phyloP scores from a whole-genome alignment of 306 rosid genomes.

The Lathyrus tuberosus region DNA sequence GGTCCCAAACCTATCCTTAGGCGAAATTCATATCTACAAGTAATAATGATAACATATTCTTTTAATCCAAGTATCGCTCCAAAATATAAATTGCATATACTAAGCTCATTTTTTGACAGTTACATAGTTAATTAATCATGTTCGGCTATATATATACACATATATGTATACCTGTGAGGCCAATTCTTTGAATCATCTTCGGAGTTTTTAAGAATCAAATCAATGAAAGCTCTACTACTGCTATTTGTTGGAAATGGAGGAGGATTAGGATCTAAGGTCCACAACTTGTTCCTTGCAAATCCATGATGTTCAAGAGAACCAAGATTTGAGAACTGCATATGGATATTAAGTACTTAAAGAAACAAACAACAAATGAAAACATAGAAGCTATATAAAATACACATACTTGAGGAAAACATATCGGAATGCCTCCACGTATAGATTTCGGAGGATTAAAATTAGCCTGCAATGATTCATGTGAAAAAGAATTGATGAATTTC shows the following conservation, averaged over 20 bases:
- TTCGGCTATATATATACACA: no score
- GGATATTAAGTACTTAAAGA: constrained; percentile 17
- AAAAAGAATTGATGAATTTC: background rate
- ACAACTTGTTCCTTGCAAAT: constrained; percentile 73
- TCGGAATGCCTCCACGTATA: constrained; percentile 81
- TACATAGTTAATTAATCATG: background rate
- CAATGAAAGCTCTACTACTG: constrained; percentile 56
- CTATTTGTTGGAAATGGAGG: constrained; percentile 60
- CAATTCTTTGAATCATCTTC: constrained; percentile 67
- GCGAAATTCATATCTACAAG: constrained; percentile 73
- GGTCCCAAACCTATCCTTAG: constrained; percentile 68
- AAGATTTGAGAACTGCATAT: constrained; percentile 60
- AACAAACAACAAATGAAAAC: background rate
- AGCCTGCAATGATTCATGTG: constrained; percentile 53
- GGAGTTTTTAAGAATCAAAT: constrained; percentile 66
- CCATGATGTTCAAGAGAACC: constrained; percentile 77
- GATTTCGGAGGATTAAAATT: constrained; percentile 69
- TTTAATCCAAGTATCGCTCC: no score
- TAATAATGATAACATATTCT: background rate
- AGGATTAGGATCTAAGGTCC: constrained; percentile 76
- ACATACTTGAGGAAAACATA: constrained; percentile 83
- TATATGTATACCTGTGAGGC: constrained; percentile 64
- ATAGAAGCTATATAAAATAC: constrained; percentile 24
- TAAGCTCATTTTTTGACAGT: constrained; percentile 6
- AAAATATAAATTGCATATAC: background rate